Base-by-base conservation (phyloP, 176 grass and related monocot species). In the Eremochloa ophiuroides region DNA sequence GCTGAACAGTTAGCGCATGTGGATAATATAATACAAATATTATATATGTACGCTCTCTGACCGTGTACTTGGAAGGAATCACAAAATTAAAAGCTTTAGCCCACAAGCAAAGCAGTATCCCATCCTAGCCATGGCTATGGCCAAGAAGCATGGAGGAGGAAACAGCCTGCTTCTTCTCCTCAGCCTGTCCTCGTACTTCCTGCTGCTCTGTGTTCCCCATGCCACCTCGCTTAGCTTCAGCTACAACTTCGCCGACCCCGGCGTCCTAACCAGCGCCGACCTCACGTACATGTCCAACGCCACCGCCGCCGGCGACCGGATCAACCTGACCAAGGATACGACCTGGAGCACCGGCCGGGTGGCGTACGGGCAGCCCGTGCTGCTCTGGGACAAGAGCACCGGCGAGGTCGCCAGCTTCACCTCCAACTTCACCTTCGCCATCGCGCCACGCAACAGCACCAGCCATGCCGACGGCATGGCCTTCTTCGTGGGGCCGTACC, bases 331-430 rank as follows among this genome's bases (percentile, higher is more conserved):
- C 18, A 73, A 62, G 68, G 2, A 20, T 68, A 34, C 68, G 3
- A 7, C 7, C 26, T 82, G 80, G 80, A 82, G 80, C 80, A 62
- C 68, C 27, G 80, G 80, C 25, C 80, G 80, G 4, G 55, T 82
- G 22, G 68, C 80, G 20, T 16, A 82, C 68, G 8, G 18, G 26
- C 37, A 12, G 68, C 68, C 68, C 1, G 39, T 82, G 55, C 39
- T 0, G 13, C 68, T 82, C 20, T 73, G 80, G 80, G 68, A 62
- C 48, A 11, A 58, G 39, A 23, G 10, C 56, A 35, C 51, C 39
- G 79, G 67, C 79, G 62, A 20, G 74, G 56, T 62, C 35, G 74
- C 74, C 4, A 77, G 74, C 74, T 77, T 77, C 55, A 62, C 74
- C 8, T 77, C 74, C 55, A 77, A 77, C 55, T 77, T 77, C 74